Evolutionary conservation across 2,329 filamentous ascomycete species (phyloP), one percentile per base, ranked within the genome.

Genomic region (Fusarium sp.): DNA sequence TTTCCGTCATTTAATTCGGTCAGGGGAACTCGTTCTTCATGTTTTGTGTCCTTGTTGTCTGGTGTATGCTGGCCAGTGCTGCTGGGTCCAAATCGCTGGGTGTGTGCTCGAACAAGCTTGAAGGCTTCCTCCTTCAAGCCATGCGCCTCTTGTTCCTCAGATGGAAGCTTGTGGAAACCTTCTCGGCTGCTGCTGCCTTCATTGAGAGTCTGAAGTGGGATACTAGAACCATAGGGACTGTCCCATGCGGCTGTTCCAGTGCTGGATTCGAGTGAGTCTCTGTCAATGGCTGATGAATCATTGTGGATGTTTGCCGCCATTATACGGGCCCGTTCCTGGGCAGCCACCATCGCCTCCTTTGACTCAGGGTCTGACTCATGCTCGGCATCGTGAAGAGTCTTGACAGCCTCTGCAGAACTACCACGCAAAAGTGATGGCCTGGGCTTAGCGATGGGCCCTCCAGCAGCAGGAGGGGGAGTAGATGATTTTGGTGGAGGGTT

Each of bases 51-150:
- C 31, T 73, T 68, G 7, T 56, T 39, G 7, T 64, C 52, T 15
- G 64, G 55, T 36, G 57, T 63, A 56, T 49, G 48, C 54, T 69
- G 47, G 12, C 47, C 67, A 57, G 54, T 67, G 36, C 44, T 66
- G 33, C 42, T 70, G 15, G 63, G 64, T 28, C 63, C 74, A 49
- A 77, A 75, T 15, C 78, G 74, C 39, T 77, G 76, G 7, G 83
- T 83, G 71, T 87, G 84, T n/a, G 84, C 79, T 65, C 81, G 81
- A 26, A 86, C 84, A 20, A 87, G 81, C 38, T 84, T 80, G 65
- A 82, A 84, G 0, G 84, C 85, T 60, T 85, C 84, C 1, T 80
- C 79, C 31, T 78, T 74, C 24, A 75, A 62, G 26, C 59, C 65
- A 33, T 59, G 52, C 18, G 31, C 66, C 28, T 66, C 58, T 12